Conservation (phyloP, 345 rosid genomes). For the Viola odorata region DNA sequence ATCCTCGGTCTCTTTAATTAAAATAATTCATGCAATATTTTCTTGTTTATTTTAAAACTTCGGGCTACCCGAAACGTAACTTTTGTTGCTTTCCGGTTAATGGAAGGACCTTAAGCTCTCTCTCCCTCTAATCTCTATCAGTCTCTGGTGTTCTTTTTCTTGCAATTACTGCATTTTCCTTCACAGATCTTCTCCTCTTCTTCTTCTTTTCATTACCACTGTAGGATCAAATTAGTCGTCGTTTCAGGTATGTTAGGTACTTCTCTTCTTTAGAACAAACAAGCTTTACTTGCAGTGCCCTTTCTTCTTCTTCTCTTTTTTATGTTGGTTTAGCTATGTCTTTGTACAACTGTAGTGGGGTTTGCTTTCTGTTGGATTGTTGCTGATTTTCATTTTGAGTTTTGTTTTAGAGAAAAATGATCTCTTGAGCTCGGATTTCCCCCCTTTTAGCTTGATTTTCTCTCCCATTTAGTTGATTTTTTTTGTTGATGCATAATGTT, state of each 20-base stretch:
- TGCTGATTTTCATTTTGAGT: no score
- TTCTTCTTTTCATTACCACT: constrained; percentile 8
- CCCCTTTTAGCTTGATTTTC: no score
- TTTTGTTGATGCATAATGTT: no score
- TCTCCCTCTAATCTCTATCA: neutral
- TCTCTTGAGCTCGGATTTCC: no score
- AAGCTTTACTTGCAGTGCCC: no score
- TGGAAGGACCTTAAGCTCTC: constrained; percentile 51
- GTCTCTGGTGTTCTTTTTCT: constrained; percentile 21
- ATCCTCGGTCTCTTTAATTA: neutral
- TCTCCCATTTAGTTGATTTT: no score
- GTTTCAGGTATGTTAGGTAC: neutral
- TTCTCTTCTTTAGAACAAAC: no score
- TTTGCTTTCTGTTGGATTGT: no score
- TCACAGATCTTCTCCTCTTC: constrained; percentile 10
- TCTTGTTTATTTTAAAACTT: constrained; percentile 3
- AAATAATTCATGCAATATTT: neutral
- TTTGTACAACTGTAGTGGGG: neutral
- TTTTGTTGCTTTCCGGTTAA: constrained; percentile 54
- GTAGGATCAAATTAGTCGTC: neutral
- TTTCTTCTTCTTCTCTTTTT: neutral
- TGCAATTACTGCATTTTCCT: constrained; percentile 27
- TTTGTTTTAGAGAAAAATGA: no score
- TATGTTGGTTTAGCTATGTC: neutral
- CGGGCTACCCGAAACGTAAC: constrained; percentile 21